phyloP scores from a whole-genome alignment of 257 asterid genomes.

The Forsythia viridissima region DNA sequence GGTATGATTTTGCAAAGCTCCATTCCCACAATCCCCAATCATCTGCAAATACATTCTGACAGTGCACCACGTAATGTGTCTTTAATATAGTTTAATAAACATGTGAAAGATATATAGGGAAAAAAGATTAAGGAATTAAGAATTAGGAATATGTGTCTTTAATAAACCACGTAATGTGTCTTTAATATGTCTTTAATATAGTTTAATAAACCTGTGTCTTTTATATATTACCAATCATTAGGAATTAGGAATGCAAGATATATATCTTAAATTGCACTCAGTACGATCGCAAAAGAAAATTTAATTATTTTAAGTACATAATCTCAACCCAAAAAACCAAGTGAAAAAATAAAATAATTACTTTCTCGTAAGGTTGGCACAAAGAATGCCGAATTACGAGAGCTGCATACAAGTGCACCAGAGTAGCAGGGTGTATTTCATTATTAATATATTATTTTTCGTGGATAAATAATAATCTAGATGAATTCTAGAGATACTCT shows the following conservation, averaged over 20 bases:
- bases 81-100: not conserved
- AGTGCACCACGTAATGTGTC: not conserved
- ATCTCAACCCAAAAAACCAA: not conserved
- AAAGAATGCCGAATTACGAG: not conserved
- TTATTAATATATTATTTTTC: not conserved
- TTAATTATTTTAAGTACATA: not conserved
- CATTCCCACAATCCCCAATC: not conserved
- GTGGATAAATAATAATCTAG: not conserved
- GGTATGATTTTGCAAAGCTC: not conserved
- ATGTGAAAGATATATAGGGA: not conserved
- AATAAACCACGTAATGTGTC: not conserved
- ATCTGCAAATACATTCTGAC: not conserved
- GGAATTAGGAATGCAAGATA: not conserved
- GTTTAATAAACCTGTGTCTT: not conserved
- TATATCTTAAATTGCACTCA: not conserved
- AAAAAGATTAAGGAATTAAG: no score
- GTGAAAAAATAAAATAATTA: not conserved
- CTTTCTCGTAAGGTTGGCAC: not conserved
- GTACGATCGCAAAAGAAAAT: not conserved
- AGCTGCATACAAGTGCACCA: not conserved
- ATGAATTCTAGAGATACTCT: constrained; percentile 24
- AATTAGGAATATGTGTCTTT: no score
- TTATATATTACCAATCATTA: not conserved
- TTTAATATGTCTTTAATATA: not conserved
- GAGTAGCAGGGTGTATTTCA: not conserved